Percentiles rank a stretch among this genome's conserved stretches.
Evolutionary conservation across 192 early-diverging fungal species (phyloP).

Genomic region (Phlyctochytrium arcticum): DNA sequence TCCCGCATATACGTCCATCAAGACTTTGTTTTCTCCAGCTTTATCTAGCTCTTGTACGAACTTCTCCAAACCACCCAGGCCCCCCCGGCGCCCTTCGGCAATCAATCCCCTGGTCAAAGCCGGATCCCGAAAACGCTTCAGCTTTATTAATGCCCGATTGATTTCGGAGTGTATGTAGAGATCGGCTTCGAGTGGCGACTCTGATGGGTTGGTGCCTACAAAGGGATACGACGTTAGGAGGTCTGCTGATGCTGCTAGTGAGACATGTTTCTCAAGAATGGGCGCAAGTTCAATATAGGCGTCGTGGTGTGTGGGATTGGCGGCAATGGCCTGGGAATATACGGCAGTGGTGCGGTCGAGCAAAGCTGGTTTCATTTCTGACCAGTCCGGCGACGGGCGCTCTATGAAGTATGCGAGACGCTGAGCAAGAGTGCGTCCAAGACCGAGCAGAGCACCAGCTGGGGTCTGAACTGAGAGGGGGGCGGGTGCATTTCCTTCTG

Average conservation of each 20-base stretch:
- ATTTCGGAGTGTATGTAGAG: slow-evolving; percentile 43
- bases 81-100: slow-evolving; percentile 33
- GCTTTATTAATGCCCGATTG: slow-evolving; percentile 41
- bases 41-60: slow-evolving; percentile 44
- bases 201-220: neutral
- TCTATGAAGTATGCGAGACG: slow-evolving; percentile 16
- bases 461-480: too few species aligned
- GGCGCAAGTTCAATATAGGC: slow-evolving; percentile 48
- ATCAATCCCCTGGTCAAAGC: slow-evolving; percentile 33
- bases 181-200: slow-evolving; percentile 15
- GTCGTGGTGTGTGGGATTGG: slow-evolving; percentile 29
- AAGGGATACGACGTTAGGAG: slow-evolving; percentile 40
- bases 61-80: slow-evolving; percentile 36
- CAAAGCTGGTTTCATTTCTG: neutral
- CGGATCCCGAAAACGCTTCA: slow-evolving; percentile 42
- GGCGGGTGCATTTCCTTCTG: too few species aligned
- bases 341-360: neutral
- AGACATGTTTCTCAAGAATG: slow-evolving; percentile 27
- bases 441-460: slow-evolving; percentile 27
- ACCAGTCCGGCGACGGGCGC: neutral
- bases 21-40: slow-evolving; percentile 34
- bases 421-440: slow-evolving; percentile 22
- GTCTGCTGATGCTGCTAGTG: slow-evolving; percentile 23
- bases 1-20: slow-evolving; percentile 48
- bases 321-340: slow-evolving; percentile 18